Evolutionary conservation across 192 early-diverging fungal species (phyloP).

Genomic region (Diversispora eburnea): DNA sequence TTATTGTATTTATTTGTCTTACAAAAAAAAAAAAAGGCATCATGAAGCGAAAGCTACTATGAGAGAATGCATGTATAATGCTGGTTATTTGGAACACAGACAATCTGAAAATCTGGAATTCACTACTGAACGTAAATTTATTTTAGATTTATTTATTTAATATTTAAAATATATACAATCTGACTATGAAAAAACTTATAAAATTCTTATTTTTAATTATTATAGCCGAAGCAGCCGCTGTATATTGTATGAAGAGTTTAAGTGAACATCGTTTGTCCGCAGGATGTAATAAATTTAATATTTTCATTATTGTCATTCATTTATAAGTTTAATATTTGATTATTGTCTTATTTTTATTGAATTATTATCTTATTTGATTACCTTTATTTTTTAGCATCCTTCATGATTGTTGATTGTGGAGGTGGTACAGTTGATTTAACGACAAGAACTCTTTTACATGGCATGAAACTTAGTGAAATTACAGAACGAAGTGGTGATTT

Average conservation of each 20-base stretch:
- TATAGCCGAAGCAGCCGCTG: conserved; percentile 26
- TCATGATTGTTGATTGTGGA: conserved; percentile 47
- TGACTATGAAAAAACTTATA: no score
- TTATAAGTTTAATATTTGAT: background rate
- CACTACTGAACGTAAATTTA: conserved; percentile 19
- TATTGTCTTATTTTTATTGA: background rate
- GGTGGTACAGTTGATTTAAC: conserved; percentile 47
- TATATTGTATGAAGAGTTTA: conserved; percentile 22
- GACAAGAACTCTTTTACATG: conserved; percentile 26
- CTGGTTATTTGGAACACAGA: conserved; percentile 43
- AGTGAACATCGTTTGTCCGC: conserved; percentile 11
- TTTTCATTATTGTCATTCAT: background rate
- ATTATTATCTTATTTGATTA: no score
- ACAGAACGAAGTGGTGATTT: conserved; percentile 36
- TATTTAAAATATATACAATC: background rate
- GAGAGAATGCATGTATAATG: conserved; percentile 50
- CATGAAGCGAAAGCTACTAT: conserved; percentile 48
- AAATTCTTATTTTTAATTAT: background rate
- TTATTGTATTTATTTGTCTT: no score
- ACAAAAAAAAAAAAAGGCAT: background rate
- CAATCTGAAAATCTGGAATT: conserved; percentile 21
- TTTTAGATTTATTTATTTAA: background rate
- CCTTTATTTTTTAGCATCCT: conserved; percentile 17
- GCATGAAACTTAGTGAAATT: conserved; percentile 40
- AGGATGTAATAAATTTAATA: conserved; percentile 16